Evolutionary conservation across 345 rosid genomes (phyloP), one percentile per base, ranked within the genome.

Genomic region (Fremontodendron californicum): DNA sequence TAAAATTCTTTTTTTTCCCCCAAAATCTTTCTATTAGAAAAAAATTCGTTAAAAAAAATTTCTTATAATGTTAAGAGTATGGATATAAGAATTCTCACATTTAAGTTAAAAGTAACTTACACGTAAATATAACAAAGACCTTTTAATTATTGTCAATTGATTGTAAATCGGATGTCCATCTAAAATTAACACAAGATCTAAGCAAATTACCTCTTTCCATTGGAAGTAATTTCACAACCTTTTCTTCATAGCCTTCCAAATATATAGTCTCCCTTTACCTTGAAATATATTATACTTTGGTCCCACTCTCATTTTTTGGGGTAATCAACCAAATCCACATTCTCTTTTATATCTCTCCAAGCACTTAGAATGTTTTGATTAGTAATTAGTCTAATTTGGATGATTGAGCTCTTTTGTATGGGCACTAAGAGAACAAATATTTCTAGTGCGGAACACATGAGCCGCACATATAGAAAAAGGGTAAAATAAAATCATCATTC

Each of bases 371-470:
- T 13, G 66, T 61, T 31, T 61, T 61, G 40, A 61, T 61, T 61
- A 61, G 66, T 29, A 16, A 31, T 61, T 29, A 15, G 65, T 61
- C 10, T 61, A 61, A 31, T 31, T 31, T 31, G 66, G 6, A 69
- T 69, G 39, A 70, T 46, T 25, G 74, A 21, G 55, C 11, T 16
- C 77, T 39, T 66, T 55, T 52, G 57, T 71, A 40, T 78, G 68
- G 54, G 75, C 72, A 71, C 42, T 69, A 76, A 25, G 9, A 49
- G 45, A 13, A 21, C 61, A 48, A 75, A 75, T 76, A 68, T 48
- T 48, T 6, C 21, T 71, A 82, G 79, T 77, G 84, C 77, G 80
- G 9, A 9, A 54, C 78, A 78, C 78, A 72, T 23, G 71, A 77
- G 62, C 48, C 74, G 72, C 77, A 29, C 80, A 65, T 0, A 61